These are phyloP conservation scores for Termitomyces sp. DNA, from an alignment of 768 basidiomycete genomes.

Conservation along the genomic window DNA sequence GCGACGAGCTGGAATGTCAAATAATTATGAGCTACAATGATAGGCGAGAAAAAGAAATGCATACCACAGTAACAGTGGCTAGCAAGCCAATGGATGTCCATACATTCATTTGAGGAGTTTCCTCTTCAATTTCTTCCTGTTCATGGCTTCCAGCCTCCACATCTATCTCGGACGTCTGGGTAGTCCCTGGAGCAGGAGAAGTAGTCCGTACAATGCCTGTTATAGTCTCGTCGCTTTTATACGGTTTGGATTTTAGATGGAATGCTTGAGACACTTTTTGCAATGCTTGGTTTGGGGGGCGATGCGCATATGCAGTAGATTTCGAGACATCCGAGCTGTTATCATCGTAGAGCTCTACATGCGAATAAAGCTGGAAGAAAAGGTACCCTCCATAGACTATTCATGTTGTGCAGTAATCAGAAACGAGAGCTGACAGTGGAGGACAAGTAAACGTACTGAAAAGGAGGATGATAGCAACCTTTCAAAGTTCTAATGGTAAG, in stretches of 20 bases:
- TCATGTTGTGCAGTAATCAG: conserved; percentile 32
- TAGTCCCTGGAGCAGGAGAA: background rate
- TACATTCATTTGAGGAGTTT: conserved; percentile 56
- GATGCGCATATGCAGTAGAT: conserved; percentile 31
- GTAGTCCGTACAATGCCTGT: background rate
- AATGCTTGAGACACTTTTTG: background rate
- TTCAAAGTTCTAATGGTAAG: background rate
- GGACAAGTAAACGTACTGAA: conserved; percentile 49
- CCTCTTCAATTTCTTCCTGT: conserved; percentile 33
- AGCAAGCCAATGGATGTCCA: conserved; percentile 54
- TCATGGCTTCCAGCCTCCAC: conserved; percentile 2
- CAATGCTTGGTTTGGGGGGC: background rate
- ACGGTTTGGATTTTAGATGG: conserved; percentile 17
- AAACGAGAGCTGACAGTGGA: conserved; percentile 28
- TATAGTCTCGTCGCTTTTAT: conserved; percentile 18
- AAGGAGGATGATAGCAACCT: conserved; percentile 78
- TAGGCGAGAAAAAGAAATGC: conserved; percentile 16
- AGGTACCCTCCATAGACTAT: conserved; percentile 74
- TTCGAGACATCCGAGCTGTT: conserved; percentile 34
- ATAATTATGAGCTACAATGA: conserved; percentile 20
- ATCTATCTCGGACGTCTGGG: background rate
- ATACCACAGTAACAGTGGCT: conserved; percentile 60
- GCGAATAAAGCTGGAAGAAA: conserved; percentile 78
- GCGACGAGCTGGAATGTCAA: conserved; percentile 51
- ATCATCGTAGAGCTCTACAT: conserved; percentile 65